These are phyloP conservation scores for Leccinum uliginosum DNA, from an alignment of 768 basidiomycete genomes.

Conservation along the genomic window DNA sequence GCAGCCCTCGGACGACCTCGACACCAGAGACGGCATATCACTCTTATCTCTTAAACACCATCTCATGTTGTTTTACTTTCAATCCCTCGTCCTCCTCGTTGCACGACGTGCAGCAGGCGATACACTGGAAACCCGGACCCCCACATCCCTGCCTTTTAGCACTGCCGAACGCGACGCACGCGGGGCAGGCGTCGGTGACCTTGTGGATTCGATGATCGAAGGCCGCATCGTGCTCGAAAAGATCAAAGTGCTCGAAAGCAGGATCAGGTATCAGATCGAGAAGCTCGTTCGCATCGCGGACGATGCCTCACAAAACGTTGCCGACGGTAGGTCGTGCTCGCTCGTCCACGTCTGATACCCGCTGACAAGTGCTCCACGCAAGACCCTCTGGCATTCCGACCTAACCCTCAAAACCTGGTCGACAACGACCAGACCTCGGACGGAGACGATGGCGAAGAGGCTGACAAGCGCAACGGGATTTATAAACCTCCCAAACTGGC, in stretches of 20 bases:
- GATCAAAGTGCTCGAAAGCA: constrained; percentile 73
- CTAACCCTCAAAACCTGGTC: constrained; percentile 77
- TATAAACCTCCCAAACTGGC: constrained; percentile 88
- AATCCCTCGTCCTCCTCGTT: constrained; percentile 71
- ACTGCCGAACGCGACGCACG: constrained; percentile 45
- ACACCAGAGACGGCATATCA: constrained; percentile 80
- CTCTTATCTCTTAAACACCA: constrained; percentile 86
- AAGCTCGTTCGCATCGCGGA: constrained; percentile 81
- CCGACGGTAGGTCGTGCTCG: constrained; percentile 50
- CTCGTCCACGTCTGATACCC: not conserved
- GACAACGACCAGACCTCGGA: constrained; percentile 34
- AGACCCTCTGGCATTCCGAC: constrained; percentile 92
- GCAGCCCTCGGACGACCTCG: constrained; percentile 33
- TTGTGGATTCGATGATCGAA: constrained; percentile 78
- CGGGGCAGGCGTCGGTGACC: constrained; percentile 62
- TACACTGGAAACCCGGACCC: constrained; percentile 47
- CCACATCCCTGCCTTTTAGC: constrained; percentile 51
- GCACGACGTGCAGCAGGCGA: constrained; percentile 70
- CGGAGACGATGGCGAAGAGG: constrained; percentile 19
- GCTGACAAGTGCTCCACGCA: constrained; percentile 1
- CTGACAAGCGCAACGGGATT: constrained; percentile 42
- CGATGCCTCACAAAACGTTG: constrained; percentile 43
- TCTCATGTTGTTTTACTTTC: constrained; percentile 78
- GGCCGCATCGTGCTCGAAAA: constrained; percentile 85
- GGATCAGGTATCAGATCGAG: constrained; percentile 94